Percentiles rank a stretch among this genome's conserved stretches.
Conservation (phyloP, 2,329 filamentous ascomycete genomes). For the Botrytis squamosa region DNA sequence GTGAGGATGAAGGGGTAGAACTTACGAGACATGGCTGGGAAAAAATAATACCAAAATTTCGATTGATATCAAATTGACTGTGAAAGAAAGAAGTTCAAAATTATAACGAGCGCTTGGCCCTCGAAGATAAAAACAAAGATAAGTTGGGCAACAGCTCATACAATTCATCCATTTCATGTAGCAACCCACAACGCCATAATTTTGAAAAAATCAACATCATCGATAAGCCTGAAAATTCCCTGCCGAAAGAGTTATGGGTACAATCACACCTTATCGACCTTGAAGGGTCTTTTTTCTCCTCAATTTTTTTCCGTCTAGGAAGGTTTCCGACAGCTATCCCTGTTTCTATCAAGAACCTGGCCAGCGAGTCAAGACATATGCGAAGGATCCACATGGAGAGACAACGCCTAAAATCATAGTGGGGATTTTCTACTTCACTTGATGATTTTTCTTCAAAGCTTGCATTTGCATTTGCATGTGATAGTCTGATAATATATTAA, state of each 20-base stretch:
- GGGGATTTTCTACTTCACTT: neutral
- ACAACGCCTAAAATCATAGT: neutral
- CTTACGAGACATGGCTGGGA: neutral
- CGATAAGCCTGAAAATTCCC: slow-evolving; percentile 7
- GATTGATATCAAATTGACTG: neutral
- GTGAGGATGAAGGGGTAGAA: neutral
- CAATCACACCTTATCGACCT: slow-evolving; percentile 1
- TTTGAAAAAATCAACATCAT: slow-evolving; percentile 6
- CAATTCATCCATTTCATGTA: neutral
- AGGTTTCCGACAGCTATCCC: neutral
- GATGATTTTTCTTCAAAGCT: neutral
- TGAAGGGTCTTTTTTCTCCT: slow-evolving; percentile 2
- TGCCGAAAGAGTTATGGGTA: neutral
- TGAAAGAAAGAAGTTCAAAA: neutral
- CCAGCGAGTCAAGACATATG: neutral
- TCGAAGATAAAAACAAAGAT: neutral
- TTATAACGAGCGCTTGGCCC: neutral
- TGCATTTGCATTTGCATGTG: slow-evolving; percentile 4
- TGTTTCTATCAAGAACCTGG: neutral
- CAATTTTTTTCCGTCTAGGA: neutral
- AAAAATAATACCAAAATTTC: neutral
- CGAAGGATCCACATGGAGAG: neutral
- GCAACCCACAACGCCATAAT: slow-evolving; percentile 3
- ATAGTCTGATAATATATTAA: neutral
- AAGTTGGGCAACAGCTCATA: neutral